phyloP scores from a whole-genome alignment of 1,139 yeast species.

The Pichia sp. region DNA sequence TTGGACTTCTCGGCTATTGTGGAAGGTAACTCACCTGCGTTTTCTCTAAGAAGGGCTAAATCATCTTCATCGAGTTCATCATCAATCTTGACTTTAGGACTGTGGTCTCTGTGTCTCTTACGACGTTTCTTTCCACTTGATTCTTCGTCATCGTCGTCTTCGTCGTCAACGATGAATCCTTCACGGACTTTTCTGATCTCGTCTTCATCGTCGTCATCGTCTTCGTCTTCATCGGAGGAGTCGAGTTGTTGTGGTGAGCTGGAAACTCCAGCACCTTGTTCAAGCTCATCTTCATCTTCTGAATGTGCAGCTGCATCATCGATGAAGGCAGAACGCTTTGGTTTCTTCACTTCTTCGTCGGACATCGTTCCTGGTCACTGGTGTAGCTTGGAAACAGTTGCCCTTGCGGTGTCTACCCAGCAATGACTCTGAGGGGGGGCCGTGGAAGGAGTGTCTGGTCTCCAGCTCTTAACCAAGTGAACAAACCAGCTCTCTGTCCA shows the following conservation, averaged over 20 bases:
- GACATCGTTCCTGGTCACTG: conserved; percentile 12
- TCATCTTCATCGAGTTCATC: conserved; percentile 94
- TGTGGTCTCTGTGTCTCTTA: conserved; percentile 41
- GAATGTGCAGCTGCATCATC: conserved; percentile 24
- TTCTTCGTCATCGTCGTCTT: conserved; percentile 67
- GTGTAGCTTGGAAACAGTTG: too few relatives aligned
- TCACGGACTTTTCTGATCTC: conserved; percentile 44
- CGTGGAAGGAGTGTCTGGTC: too few relatives aligned
- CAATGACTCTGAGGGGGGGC: too few relatives aligned
- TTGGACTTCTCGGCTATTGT: conserved; percentile 41
- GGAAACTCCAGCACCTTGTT: conserved; percentile 9
- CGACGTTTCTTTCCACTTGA: conserved; percentile 33
- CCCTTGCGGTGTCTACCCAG: too few relatives aligned
- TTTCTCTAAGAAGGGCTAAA: conserved; percentile 85
- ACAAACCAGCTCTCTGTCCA: too few relatives aligned
- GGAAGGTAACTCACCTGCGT: conserved; percentile 64
- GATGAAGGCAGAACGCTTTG: conserved; percentile 10
- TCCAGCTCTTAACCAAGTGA: too few relatives aligned
- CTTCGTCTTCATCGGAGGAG: conserved; percentile 35
- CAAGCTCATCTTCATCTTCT: conserved; percentile 18
- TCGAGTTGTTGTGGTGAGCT: conserved; percentile 15
- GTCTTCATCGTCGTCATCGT: conserved; percentile 42
- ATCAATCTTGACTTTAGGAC: conserved; percentile 39
- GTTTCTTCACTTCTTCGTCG: conserved; percentile 9
- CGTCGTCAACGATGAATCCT: conserved; percentile 75